Evolutionary conservation across 345 rosid species (phyloP), one percentile per base, ranked within the genome.

Genomic region (Euphorbia peplus): DNA sequence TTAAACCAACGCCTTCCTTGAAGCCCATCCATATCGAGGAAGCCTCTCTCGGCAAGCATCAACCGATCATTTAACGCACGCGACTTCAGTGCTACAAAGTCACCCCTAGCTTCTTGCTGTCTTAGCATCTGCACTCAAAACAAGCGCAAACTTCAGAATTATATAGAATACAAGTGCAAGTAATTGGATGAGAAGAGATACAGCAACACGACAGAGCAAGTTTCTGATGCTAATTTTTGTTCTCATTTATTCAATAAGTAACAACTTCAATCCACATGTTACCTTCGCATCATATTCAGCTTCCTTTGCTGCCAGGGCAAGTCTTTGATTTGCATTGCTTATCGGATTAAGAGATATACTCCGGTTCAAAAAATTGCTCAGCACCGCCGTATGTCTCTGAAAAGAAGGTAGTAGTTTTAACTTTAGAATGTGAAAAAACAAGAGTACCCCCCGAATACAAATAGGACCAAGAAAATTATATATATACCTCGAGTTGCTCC

Each of bases 1-100:
- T 87, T 95, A 83, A 91, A 95, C 99, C 98, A 91, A 53, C 70
- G 83, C 75, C 86, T 83, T 63, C 92, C 93, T 67, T 70, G 79
- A 70, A 91, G 82, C 68, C 98, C 99, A 3, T 87, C 83, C 22
- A 80, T 65, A 76, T 91, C 98, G 73, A 95, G 75, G 81, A 91
- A 91, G 59, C 99, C 96, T 86, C 97, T 86, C 78, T 95, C 99
- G 0, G 85, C 90, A 67, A 86, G 92, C 93, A 91, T 88, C 80
- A 95, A 72, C 60, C 90, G 82, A 62, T 91, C 98, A 74, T 95
- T 95, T 75, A 95, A 63, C 13, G 82, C 86, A 68, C 97, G 83
- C 69, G 73, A 70, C 75, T 72, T 83, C 65, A 80, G 47, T 51
- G 69, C 83, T 22, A 58, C 64, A 16, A 50, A 28, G 12, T 78